Evolutionary conservation across 2,329 filamentous ascomycete genomes (phyloP), one percentile per base, ranked within the genome.

Genomic region (Aspergillus pseudoglaucus): DNA sequence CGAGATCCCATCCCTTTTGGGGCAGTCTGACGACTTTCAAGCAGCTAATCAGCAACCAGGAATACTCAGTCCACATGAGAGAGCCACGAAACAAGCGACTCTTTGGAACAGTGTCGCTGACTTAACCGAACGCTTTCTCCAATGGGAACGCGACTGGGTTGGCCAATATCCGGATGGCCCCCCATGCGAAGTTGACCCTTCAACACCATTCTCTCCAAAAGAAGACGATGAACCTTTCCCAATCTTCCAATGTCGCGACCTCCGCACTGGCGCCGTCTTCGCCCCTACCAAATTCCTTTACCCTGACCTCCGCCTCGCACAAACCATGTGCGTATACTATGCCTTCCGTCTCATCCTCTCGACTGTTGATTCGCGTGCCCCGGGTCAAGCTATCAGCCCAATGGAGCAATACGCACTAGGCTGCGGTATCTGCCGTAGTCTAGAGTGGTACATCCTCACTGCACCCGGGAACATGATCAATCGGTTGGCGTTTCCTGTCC

Each of bases 381-480:
- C 61, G 3, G 52, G 53, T 5, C 64, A 62, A 14, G 53, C 61
- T 1, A 57, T 68, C 8, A 56, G 58, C 0, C 58, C 60, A 2
- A 39, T 54, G 14, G 59, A 69, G 41, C 63, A 67, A 45, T 69
- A 69, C 25, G 56, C 55, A 4, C 47, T 68, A 7, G 66, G 56
- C 2, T 69, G 66, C 37, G 61, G 60, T 3, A 68, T 69, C 45
- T 66, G 62, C 43, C 65, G 66, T 18, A 60, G 60, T 25, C 48
- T 67, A 12, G 63, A 68, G 45, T 68, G 57, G 51, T 69, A 68
- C 46, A 62, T 69, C 8, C 50, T 62, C 3, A 65, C 55, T 0
- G 59, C 65, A 0, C 64, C 65, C 0, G 65, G 66, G 1, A 68
- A 68, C 45, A 68, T 69, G 66, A 68, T 69, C 42, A 69, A 68